Percentiles rank a stretch among this genome's conserved stretches.
Conservation (phyloP, 345 rosid species). For the Populus simonii region DNA sequence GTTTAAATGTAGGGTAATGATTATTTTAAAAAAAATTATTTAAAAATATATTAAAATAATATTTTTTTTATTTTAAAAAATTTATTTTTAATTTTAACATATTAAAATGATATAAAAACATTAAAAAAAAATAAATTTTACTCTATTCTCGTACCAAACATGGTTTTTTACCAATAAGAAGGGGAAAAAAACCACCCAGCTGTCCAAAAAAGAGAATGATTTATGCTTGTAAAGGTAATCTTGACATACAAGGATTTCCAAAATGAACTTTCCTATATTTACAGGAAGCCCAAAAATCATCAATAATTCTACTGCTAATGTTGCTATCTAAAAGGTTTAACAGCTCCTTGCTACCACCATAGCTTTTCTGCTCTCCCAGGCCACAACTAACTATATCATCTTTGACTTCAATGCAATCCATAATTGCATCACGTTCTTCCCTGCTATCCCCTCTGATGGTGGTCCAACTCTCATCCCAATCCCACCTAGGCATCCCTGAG, state of each 20-base stretch:
- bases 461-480: constrained; percentile 51
- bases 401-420: constrained; percentile 21
- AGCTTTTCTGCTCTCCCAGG: constrained; percentile 7
- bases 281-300: constrained; percentile 7
- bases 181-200: too few relatives aligned
- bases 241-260: constrained; percentile 4
- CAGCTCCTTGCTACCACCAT: constrained; percentile 10
- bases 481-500: constrained; percentile 38
- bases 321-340: background rate
- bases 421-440: constrained; percentile 14
- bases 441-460: constrained; percentile 35
- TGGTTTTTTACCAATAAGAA: too few relatives aligned
- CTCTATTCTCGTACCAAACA: too few relatives aligned
- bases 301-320: constrained; percentile 1
- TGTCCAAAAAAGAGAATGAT: background rate
- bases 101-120: too few relatives aligned
- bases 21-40: too few relatives aligned
- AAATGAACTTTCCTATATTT: constrained; percentile 10
- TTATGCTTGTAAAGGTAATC: constrained; percentile 9
- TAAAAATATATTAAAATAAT: too few relatives aligned
- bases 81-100: too few relatives aligned
- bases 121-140: too few relatives aligned
- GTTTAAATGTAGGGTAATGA: too few relatives aligned
- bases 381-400: constrained; percentile 2
- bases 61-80: too few relatives aligned